These are phyloP conservation scores for Rosellinia necatrix DNA, from an alignment of 2,329 filamentous ascomycete genomes.

Conservation along the genomic window DNA sequence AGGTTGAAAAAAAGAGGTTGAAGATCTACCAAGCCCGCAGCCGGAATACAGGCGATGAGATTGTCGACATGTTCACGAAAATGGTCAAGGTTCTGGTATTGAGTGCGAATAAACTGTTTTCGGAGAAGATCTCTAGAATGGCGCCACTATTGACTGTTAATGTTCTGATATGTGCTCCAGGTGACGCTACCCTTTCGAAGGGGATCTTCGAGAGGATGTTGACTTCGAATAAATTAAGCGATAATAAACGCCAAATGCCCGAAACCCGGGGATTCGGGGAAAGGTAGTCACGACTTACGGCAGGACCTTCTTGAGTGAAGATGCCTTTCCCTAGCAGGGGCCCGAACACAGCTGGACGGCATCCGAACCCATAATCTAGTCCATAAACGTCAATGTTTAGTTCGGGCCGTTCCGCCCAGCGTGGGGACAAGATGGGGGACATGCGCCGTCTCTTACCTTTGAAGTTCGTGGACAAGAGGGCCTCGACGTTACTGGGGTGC, in stretches of 20 bases:
- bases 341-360: constrained; percentile 30
- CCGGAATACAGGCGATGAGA: background rate
- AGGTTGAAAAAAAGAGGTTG: constrained; percentile 33
- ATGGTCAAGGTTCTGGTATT: constrained; percentile 6
- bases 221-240: too few relatives aligned
- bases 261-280: too few relatives aligned
- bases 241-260: too few relatives aligned
- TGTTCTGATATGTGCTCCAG: too few relatives aligned
- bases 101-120: constrained; percentile 32
- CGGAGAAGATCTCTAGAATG: constrained; percentile 31
- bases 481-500: constrained; percentile 39
- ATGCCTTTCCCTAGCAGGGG: constrained; percentile 43
- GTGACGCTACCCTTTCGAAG: too few relatives aligned
- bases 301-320: constrained; percentile 41
- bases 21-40: constrained; percentile 28
- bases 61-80: background rate
- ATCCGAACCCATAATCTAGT: constrained; percentile 38
- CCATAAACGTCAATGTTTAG: too few relatives aligned
- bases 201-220: too few relatives aligned
- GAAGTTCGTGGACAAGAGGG: constrained; percentile 37
- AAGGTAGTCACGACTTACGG: constrained; percentile 23
- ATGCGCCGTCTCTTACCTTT: too few relatives aligned
- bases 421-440: too few relatives aligned
- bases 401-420: too few relatives aligned
- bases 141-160: background rate